phyloP scores from a whole-genome alignment of 2,329 filamentous ascomycete species.

The Orbilia brochopaga region DNA sequence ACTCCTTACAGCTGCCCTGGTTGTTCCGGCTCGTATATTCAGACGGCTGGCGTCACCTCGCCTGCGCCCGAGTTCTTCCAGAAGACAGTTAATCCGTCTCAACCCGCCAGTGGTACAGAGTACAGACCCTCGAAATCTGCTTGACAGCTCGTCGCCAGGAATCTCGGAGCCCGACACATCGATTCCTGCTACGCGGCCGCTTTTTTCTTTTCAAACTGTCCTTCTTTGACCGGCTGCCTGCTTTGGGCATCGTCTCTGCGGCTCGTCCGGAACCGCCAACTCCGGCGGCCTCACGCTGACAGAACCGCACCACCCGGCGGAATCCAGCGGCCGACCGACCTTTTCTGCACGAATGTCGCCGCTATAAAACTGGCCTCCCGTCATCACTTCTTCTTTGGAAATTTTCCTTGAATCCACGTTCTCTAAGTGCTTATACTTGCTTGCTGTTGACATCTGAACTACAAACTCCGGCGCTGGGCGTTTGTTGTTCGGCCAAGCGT shows the following conservation, averaged over 20 bases:
- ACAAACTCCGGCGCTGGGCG: neutral
- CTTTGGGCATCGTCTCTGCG: conserved; percentile 7
- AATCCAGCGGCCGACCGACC: neutral
- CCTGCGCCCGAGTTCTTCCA: too few species aligned
- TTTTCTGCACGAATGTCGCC: neutral
- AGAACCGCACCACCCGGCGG: neutral
- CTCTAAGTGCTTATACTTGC: neutral
- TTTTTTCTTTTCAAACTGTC: neutral
- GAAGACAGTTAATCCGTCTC: too few species aligned
- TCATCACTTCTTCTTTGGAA: neutral
- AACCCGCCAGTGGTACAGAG: too few species aligned
- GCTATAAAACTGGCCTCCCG: neutral
- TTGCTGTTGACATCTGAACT: too few species aligned
- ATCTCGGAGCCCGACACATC: neutral
- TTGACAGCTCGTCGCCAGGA: too few species aligned
- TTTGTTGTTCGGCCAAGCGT: conserved; percentile 12
- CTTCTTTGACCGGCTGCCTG: neutral
- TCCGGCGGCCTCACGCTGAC: neutral
- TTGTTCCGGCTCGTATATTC: too few species aligned
- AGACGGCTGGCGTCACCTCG: too few species aligned
- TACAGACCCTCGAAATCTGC: too few species aligned
- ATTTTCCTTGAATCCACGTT: neutral
- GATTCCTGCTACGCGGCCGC: neutral
- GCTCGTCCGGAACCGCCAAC: neutral
- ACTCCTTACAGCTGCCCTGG: too few species aligned